phyloP scores from a whole-genome alignment of 169 alveolate species.

The Toxoplasma gondii region DNA sequence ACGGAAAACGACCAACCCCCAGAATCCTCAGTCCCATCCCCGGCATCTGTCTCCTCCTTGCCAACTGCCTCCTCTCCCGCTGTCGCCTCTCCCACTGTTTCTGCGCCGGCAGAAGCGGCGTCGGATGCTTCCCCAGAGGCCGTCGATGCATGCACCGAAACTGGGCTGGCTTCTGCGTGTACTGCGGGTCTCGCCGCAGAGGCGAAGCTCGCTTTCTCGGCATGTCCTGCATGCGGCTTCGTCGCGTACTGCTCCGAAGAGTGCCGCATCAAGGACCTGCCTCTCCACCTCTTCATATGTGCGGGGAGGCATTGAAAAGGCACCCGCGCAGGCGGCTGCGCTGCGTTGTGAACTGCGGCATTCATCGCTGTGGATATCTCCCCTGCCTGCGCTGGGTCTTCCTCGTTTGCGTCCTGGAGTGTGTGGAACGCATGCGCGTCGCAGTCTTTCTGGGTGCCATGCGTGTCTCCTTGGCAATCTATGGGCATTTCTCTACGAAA shows the following conservation, averaged over 20 bases:
- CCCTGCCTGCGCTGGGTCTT: too few relatives aligned
- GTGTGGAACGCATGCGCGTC: too few relatives aligned
- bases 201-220: not conserved
- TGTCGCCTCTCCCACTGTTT: not conserved
- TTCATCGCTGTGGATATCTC: too few relatives aligned
- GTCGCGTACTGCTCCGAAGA: constrained; percentile 1
- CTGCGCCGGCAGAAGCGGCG: not conserved
- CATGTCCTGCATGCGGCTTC: constrained; percentile 10
- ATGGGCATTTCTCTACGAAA: too few relatives aligned
- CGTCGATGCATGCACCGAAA: not conserved
- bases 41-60: too few relatives aligned
- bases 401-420: too few relatives aligned
- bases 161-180: too few relatives aligned
- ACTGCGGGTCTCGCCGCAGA: not conserved
- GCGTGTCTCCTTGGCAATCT: too few relatives aligned
- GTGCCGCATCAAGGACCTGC: constrained; percentile 15
- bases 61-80: not conserved
- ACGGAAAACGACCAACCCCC: too few relatives aligned
- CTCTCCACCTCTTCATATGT: constrained; percentile 9
- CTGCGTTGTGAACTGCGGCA: too few relatives aligned
- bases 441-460: too few relatives aligned
- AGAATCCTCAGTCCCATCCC: too few relatives aligned
- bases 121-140: not conserved
- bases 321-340: not conserved
- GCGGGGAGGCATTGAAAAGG: not conserved